A percentile compares a stretch with the other conserved stretches of the same genome.
phyloP scores from a whole-genome alignment of 805 yeast genomes.

The Saccharomycopsis fermentans region DNA sequence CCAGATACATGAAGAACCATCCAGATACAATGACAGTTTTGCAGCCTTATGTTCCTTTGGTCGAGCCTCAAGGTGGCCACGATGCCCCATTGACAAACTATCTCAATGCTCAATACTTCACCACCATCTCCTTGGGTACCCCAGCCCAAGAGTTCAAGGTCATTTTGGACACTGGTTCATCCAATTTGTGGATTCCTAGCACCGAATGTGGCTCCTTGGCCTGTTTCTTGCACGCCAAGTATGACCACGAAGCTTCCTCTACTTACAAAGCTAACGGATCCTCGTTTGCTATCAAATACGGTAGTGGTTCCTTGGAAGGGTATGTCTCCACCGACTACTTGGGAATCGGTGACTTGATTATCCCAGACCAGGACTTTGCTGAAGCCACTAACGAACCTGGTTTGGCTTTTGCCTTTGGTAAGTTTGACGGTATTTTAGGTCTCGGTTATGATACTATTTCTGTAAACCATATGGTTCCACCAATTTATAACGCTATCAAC shows the following conservation, averaged over 20 bases:
- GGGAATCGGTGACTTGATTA: conserved; percentile 70
- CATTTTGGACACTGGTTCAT: conserved; percentile 90
- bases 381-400: conserved; percentile 98
- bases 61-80: conserved; percentile 29
- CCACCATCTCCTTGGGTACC: conserved; percentile 85
- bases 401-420: conserved; percentile 95
- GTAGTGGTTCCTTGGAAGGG: conserved; percentile 89
- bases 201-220: conserved; percentile 85
- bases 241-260: conserved; percentile 73
- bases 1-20: conserved; percentile 35
- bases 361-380: conserved; percentile 87
- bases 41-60: conserved; percentile 21
- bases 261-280: conserved; percentile 83
- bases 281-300: conserved; percentile 78
- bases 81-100: conserved; percentile 86
- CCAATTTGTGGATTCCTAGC: conserved; percentile 96
- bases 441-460: conserved; percentile 88
- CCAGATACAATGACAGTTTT: conserved; percentile 28
- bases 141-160: conserved; percentile 94
- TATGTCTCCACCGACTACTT: conserved; percentile 81
- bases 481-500: conserved; percentile 79
- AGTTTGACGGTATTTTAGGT: conserved; percentile 96
- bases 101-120: conserved; percentile 90
- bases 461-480: conserved; percentile 85
- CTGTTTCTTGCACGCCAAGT: conserved; percentile 87